These are phyloP conservation scores for Heliamphora exappendiculata DNA, from an alignment of 148 eudicot species.

Conservation along the genomic window DNA sequence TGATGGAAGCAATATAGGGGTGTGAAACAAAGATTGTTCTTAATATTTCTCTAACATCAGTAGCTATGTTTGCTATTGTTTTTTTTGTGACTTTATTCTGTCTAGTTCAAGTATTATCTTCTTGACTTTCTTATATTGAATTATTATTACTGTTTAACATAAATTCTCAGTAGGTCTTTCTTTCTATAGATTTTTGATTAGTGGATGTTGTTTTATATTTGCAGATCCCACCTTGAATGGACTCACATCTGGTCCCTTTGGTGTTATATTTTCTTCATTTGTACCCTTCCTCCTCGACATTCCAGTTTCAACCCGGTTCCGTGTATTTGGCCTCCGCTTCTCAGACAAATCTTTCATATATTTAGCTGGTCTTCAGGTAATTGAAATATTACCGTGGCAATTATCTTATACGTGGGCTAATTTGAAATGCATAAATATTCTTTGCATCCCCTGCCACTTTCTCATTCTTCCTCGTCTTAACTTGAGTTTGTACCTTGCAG, in stretches of 20 bases:
- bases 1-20: no score
- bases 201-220: constrained; percentile 12
- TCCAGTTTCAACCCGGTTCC: constrained; percentile 84
- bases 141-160: no score
- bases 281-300: constrained; percentile 91
- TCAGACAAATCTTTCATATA: constrained; percentile 95
- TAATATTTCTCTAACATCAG: no score
- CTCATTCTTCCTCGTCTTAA: neutral
- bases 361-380: constrained; percentile 98
- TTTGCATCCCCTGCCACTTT: neutral
- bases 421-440: neutral
- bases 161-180: no score
- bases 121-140: no score
- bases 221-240: constrained; percentile 63
- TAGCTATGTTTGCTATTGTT: no score
- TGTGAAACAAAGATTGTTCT: no score
- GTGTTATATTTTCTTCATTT: constrained; percentile 83
- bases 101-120: no score
- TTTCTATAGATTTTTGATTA: constrained; percentile 6
- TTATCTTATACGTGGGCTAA: constrained; percentile 2
- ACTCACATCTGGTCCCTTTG: constrained; percentile 91
- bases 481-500: constrained; percentile 38
- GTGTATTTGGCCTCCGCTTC: constrained; percentile 60
- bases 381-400: neutral
- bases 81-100: no score